Conservation (phyloP, 345 rosid species). For the Salix dunnii region DNA sequence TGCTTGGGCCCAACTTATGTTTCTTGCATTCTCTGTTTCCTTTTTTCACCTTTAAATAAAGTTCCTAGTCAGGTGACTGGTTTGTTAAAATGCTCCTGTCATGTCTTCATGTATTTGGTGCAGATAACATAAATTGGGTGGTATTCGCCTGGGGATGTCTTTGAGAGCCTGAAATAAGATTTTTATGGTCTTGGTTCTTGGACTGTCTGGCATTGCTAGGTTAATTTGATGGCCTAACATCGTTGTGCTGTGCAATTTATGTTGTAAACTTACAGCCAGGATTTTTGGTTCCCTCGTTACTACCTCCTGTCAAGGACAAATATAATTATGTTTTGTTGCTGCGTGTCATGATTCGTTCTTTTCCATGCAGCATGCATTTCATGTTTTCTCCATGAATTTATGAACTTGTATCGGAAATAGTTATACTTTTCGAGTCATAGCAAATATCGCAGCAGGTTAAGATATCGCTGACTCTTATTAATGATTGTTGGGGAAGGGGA, state of each 20-base stretch:
- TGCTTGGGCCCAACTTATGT: slow-evolving; percentile 13
- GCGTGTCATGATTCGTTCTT: not conserved
- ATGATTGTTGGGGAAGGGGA: not conserved
- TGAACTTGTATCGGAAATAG: not conserved
- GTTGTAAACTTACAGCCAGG: not conserved
- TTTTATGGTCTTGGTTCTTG: not conserved
- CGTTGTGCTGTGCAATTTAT: not conserved
- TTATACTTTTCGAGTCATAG: too few relatives aligned
- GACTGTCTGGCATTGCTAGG: not conserved
- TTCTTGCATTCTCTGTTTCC: slow-evolving; percentile 18
- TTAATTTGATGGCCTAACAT: not conserved
- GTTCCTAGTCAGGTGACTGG: not conserved
- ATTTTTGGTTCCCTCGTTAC: not conserved
- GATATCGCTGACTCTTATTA: not conserved
- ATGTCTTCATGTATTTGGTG: not conserved
- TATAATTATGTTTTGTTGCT: not conserved
- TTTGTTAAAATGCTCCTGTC: slow-evolving; percentile 2
- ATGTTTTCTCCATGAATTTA: not conserved
- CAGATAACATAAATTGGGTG: not conserved
- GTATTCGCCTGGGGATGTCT: not conserved
- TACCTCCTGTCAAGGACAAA: not conserved
- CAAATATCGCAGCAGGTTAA: not conserved
- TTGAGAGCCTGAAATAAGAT: slow-evolving; percentile 7
- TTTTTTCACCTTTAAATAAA: not conserved
- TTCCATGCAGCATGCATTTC: not conserved